Evolutionary conservation across 1,139 yeast species (phyloP), one percentile per base, ranked within the genome.

Genomic region (Hemisphaericaspora xylofermentans): DNA sequence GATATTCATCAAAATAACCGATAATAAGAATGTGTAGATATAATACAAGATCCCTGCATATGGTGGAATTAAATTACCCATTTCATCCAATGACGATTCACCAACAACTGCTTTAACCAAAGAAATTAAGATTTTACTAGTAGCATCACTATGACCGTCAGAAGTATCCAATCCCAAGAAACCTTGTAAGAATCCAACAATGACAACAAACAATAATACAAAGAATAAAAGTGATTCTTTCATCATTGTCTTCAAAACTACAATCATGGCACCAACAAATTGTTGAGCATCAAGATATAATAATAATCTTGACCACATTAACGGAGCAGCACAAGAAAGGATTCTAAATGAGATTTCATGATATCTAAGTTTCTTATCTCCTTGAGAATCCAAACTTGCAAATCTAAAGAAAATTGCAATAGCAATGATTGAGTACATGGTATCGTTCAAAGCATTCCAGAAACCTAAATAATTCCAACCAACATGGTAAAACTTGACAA

Each of bases 261-360:
- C 93, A 50, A 88, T 76, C 88, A 88, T 84, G 3, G 91, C 89
- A 33, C 96, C 96, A 40, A 88, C 88, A 60, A 88, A 88, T 53
- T 80, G 76, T 50, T 84, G 82, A 3, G 93, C 84, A 58, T 88
- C 96, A 54, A 88, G 73, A 61, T 74, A 88, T 35, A 88, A 69
- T 42, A 88, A 66, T 43, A 88, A 65, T 43, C 96, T 72, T 5
- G 87, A 78, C 95, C 96, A 88, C 76, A 88, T 83, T 50, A 88
- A 70, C 1, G 96, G 96, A 2, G 96, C 86, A 12, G 88, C 89
- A 56, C 93, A 75, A 0, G 95, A 83, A 41, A 88, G 65, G 3
- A 87, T 60, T 48, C 94, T 69, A 60, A 82, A 88, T 0, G 94
- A 79, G 3, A 84, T 71, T 45, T 78, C 77, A 56, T 85, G 88